Conservation (phyloP, 352 stramenopile species). For the Phytopythium mirpurense region DNA sequence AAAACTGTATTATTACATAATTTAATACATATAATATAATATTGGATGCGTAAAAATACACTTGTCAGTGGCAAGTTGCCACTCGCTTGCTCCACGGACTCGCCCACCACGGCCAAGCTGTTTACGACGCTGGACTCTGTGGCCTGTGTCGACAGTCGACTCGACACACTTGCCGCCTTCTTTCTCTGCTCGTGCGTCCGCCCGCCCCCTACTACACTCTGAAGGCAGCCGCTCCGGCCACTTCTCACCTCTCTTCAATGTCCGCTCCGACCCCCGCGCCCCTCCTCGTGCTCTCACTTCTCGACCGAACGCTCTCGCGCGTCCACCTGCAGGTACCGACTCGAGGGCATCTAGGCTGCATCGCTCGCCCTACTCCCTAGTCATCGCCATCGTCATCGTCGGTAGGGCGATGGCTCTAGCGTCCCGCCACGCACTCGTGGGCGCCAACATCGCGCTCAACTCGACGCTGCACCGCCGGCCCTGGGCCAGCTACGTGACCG, state of each 20-base stretch:
- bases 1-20: too few species aligned
- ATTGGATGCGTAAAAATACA: too few species aligned
- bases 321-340: background rate
- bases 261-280: background rate
- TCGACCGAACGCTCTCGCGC: background rate
- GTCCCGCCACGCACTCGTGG: background rate
- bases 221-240: background rate
- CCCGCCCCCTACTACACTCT: background rate
- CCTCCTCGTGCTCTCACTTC: conserved; percentile 1
- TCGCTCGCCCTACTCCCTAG: background rate
- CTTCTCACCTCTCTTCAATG: conserved; percentile 7
- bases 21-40: too few species aligned
- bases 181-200: background rate
- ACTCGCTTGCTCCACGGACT: background rate
- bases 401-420: background rate
- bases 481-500: conserved; percentile 15
- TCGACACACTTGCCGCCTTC: conserved; percentile 3
- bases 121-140: too few species aligned
- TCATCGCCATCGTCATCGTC: background rate
- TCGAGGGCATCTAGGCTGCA: too few species aligned
- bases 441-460: conserved; percentile 15
- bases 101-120: background rate
- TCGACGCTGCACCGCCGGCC: conserved; percentile 13
- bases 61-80: background rate
- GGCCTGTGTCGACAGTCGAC: too few species aligned